phyloP scores from a whole-genome alignment of 2,329 filamentous ascomycete species.

The Kalmusia sp. region DNA sequence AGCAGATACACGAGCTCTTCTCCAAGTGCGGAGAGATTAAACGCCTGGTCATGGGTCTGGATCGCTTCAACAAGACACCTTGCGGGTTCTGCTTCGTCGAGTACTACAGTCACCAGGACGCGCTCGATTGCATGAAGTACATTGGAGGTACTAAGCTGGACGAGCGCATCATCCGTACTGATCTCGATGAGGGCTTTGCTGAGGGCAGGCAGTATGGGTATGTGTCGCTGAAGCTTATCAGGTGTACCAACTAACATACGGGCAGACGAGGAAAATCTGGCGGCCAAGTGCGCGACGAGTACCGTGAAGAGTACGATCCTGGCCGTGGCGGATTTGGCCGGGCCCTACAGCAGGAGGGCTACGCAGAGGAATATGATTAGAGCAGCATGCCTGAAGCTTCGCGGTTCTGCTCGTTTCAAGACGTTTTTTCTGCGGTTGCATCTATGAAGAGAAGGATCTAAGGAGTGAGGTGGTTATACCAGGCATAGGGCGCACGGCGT shows the following conservation, averaged over 20 bases:
- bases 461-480: background rate
- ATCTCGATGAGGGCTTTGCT: constrained; percentile 93
- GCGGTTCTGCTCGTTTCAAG: too few species aligned
- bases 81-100: constrained; percentile 99
- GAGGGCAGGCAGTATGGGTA: constrained; percentile 94
- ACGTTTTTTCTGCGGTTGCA: too few species aligned
- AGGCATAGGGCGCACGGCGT: constrained; percentile 20
- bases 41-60: constrained; percentile 95
- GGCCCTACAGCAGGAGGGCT: constrained; percentile 51
- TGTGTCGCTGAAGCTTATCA: constrained; percentile 21
- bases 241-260: constrained; percentile 20
- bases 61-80: constrained; percentile 95
- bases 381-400: too few species aligned
- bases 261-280: constrained; percentile 83
- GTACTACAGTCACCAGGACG: constrained; percentile 97
- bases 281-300: constrained; percentile 96
- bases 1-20: constrained; percentile 98
- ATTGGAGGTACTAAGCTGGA: constrained; percentile 97
- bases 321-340: constrained; percentile 89
- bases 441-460: background rate
- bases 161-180: constrained; percentile 93
- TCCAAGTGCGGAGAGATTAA: constrained; percentile 98
- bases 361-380: constrained; percentile 42
- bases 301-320: constrained; percentile 95
- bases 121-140: constrained; percentile 98